A percentile compares a stretch with the other conserved stretches of the same genome.
Evolutionary conservation across 257 asterid species (phyloP).

Genomic region (Salvia splendens): DNA sequence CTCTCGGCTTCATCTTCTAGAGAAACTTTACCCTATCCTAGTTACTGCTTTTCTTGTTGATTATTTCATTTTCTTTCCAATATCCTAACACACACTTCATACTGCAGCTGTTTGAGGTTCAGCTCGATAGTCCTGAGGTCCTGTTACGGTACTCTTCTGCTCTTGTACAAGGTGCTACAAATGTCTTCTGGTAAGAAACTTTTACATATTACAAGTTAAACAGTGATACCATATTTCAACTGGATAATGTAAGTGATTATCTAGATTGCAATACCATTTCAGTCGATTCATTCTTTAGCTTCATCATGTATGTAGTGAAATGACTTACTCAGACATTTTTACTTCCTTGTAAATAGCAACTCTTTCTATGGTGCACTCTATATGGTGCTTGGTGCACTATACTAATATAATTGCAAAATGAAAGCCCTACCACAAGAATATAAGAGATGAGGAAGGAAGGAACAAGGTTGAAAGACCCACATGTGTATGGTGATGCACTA

Average conservation of each 20-base stretch:
- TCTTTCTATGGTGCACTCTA: conserved; percentile 16
- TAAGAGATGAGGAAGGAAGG: neutral
- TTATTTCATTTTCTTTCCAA: conserved; percentile 22
- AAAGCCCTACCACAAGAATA: neutral
- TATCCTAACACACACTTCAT: conserved; percentile 20
- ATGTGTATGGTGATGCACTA: neutral
- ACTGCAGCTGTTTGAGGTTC: conserved; percentile 80
- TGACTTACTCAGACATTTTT: conserved; percentile 4
- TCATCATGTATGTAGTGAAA: conserved; percentile 19
- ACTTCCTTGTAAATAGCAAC: conserved; percentile 7
- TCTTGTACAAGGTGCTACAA: conserved; percentile 93
- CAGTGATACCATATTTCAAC: conserved; percentile 33
- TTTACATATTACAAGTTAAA: neutral
- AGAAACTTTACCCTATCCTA: neutral
- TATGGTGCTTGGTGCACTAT: conserved; percentile 24
- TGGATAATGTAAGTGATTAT: conserved; percentile 52
- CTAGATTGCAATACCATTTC: conserved; percentile 10
- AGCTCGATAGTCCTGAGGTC: conserved; percentile 73
- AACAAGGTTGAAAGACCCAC: neutral
- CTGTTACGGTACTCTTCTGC: conserved; percentile 89
- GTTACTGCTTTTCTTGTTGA: conserved; percentile 9
- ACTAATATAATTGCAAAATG: neutral
- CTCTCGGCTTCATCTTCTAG: conserved; percentile 23
- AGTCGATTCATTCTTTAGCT: neutral
- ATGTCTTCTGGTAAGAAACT: conserved; percentile 87